These are phyloP conservation scores for Fusarium sp. DNA, from an alignment of 2,329 filamentous ascomycete genomes.

Conservation along the genomic window DNA sequence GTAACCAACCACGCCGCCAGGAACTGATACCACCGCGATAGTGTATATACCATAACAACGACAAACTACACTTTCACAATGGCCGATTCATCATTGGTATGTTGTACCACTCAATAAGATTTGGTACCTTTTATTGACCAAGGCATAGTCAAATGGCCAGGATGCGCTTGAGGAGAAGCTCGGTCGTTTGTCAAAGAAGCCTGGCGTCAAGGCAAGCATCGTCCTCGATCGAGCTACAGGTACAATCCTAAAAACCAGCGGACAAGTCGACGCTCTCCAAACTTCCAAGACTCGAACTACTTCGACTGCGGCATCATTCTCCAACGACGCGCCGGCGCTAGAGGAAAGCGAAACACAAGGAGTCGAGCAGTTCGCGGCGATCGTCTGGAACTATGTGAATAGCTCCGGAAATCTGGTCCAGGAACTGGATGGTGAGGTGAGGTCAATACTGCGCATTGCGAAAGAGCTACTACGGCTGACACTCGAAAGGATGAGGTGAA, in stretches of 20 bases:
- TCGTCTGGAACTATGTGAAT: conserved; percentile 81
- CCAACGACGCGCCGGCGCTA: conserved; percentile 56
- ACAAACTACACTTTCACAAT: conserved; percentile 27
- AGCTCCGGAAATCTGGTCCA: conserved; percentile 75
- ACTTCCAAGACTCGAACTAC: conserved; percentile 52
- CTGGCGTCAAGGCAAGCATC: conserved; percentile 81
- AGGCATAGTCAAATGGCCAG: conserved; percentile 57
- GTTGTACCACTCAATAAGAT: background rate
- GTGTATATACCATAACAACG: conserved; percentile 20
- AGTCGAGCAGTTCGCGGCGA: conserved; percentile 77
- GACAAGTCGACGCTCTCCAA: conserved; percentile 69
- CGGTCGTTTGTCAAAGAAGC: conserved; percentile 77
- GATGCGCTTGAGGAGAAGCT: conserved; percentile 74
- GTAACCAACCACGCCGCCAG: conserved; percentile 23
- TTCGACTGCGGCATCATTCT: conserved; percentile 57
- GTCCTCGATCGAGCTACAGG: conserved; percentile 78
- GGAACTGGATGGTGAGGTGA: conserved; percentile 76
- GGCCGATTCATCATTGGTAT: conserved; percentile 43
- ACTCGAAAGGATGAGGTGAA: conserved; percentile 76
- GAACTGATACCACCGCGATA: conserved; percentile 17
- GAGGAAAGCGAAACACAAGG: conserved; percentile 65
- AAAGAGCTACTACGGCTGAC: conserved; percentile 37
- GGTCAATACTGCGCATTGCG: conserved; percentile 13
- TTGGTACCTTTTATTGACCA: conserved; percentile 4
- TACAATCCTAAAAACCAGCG: conserved; percentile 79